Conservation (phyloP, 1,284 basidiomycete species). For the Rhodofomes roseus region DNA sequence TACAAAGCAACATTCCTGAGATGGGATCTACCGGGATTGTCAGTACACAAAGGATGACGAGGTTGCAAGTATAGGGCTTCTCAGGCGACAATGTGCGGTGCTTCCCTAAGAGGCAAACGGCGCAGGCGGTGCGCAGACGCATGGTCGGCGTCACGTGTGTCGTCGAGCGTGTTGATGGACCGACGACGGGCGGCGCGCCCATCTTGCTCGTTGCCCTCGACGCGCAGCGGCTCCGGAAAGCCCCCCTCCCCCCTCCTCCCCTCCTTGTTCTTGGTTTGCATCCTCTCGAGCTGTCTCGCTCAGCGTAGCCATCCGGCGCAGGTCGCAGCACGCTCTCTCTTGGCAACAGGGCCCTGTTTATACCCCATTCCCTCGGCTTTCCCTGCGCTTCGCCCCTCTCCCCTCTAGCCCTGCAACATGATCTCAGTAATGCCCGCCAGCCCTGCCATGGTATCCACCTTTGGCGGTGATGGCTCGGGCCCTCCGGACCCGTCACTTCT, state of each 20-base stretch:
- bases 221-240: constrained; percentile 11
- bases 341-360: neutral
- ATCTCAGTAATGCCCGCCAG: constrained; percentile 13
- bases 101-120: neutral
- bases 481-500: constrained; percentile 14
- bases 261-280: neutral
- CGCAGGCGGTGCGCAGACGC: neutral
- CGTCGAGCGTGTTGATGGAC: neutral
- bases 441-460: constrained; percentile 11
- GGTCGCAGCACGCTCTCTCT: constrained; percentile 6
- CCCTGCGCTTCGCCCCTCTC: neutral
- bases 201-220: constrained; percentile 10
- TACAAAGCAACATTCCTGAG: neutral
- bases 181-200: constrained; percentile 1
- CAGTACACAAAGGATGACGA: neutral
- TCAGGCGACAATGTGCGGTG: neutral
- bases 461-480: constrained; percentile 4
- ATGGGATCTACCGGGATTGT: neutral
- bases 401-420: constrained; percentile 5
- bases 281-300: neutral
- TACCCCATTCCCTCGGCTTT: neutral
- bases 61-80: neutral
- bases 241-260: neutral
- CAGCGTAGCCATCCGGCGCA: neutral
- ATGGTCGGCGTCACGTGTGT: neutral